These are phyloP conservation scores for Gymnopilus dilepis DNA, from an alignment of 768 basidiomycete species.

Conservation along the genomic window DNA sequence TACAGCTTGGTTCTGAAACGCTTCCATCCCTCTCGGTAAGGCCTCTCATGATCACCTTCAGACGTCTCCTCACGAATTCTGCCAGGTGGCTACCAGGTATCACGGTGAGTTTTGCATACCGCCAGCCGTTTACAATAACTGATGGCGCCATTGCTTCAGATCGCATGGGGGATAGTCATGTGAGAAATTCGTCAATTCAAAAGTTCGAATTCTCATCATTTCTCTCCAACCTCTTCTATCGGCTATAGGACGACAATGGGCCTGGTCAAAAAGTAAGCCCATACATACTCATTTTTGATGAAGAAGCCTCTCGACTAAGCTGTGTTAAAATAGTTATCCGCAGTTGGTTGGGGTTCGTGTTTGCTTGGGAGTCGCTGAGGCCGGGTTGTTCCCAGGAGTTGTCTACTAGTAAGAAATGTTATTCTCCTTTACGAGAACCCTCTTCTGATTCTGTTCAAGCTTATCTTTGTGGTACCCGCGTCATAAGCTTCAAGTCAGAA, in stretches of 20 bases:
- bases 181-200: constrained; percentile 32
- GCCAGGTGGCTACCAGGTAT: constrained; percentile 70
- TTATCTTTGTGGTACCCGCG: constrained; percentile 74
- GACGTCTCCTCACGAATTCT: neutral
- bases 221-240: constrained; percentile 1
- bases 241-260: constrained; percentile 63
- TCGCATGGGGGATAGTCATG: constrained; percentile 71
- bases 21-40: constrained; percentile 66
- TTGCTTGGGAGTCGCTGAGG: constrained; percentile 69
- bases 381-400: constrained; percentile 75
- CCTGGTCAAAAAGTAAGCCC: constrained; percentile 62
- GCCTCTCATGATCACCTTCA: neutral
- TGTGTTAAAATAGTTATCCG: constrained; percentile 50
- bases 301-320: neutral
- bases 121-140: neutral
- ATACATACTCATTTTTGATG: neutral
- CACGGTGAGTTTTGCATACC: constrained; percentile 45
- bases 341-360: constrained; percentile 63
- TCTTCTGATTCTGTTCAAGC: constrained; percentile 31
- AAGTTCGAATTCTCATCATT: neutral
- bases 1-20: constrained; percentile 60
- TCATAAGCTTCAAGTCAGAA: constrained; percentile 60
- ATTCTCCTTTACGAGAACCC: neutral
- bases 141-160: constrained; percentile 37
- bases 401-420: constrained; percentile 62